These are phyloP conservation scores for Tricholoma sp. DNA, from an alignment of 768 basidiomycete species.

Conservation along the genomic window DNA sequence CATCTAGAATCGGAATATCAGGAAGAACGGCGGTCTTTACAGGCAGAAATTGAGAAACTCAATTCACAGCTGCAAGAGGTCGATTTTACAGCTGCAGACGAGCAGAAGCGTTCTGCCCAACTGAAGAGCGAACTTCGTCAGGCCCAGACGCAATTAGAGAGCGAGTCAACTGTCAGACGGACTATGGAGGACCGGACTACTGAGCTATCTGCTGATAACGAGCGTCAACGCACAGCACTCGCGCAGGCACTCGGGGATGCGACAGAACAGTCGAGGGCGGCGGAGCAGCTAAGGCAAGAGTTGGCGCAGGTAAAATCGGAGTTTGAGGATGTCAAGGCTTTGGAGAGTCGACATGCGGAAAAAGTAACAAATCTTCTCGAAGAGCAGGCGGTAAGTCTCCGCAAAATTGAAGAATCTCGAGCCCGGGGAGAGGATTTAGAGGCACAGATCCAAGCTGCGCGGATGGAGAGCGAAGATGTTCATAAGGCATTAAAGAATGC, in stretches of 20 bases:
- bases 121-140: constrained; percentile 65
- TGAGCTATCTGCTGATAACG: constrained; percentile 51
- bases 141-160: constrained; percentile 57
- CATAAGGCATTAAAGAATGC: constrained; percentile 64
- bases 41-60: constrained; percentile 53
- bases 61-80: constrained; percentile 37
- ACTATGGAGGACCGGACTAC: constrained; percentile 61
- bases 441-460: constrained; percentile 63
- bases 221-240: constrained; percentile 49
- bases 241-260: constrained; percentile 60
- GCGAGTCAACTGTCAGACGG: constrained; percentile 54
- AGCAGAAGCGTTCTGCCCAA: constrained; percentile 48
- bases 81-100: constrained; percentile 31
- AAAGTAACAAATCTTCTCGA: constrained; percentile 65
- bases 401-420: constrained; percentile 71
- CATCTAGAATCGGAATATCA: constrained; percentile 55
- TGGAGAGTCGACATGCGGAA: constrained; percentile 59
- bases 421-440: constrained; percentile 71
- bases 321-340: constrained; percentile 60
- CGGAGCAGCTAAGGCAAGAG: constrained; percentile 59
- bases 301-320: constrained; percentile 56
- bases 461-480: constrained; percentile 69
- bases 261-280: constrained; percentile 56
- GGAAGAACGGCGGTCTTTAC: constrained; percentile 51
- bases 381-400: constrained; percentile 70